Percentiles rank a stretch among this genome's conserved stretches.
These are phyloP conservation scores for Candida rishiriensis DNA, from an alignment of 805 yeast genomes.

Conservation along the genomic window DNA sequence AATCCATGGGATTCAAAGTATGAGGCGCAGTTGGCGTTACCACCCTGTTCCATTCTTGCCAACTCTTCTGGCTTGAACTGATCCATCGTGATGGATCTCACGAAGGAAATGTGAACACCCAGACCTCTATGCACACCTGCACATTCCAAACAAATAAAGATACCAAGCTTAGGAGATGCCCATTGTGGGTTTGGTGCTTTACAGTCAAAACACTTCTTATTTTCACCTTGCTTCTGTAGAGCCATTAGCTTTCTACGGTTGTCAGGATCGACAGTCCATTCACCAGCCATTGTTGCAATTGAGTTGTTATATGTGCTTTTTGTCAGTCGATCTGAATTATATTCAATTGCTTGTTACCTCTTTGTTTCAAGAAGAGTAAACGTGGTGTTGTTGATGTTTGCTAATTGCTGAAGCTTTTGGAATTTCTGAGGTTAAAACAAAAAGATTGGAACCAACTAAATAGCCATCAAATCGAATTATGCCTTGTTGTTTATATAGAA, in stretches of 20 bases:
- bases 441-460: too few relatives aligned
- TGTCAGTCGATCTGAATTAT: too few relatives aligned
- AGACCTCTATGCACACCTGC: conserved; percentile 95
- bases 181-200: conserved; percentile 96
- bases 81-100: conserved; percentile 96
- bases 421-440: too few relatives aligned
- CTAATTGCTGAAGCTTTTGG: too few relatives aligned
- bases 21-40: conserved; percentile 68
- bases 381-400: too few relatives aligned
- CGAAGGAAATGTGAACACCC: conserved; percentile 96
- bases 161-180: conserved; percentile 98
- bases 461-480: too few relatives aligned
- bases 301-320: too few relatives aligned
- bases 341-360: too few relatives aligned
- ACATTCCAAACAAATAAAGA: conserved; percentile 94
- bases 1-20: conserved; percentile 73
- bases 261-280: conserved; percentile 92
- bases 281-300: conserved; percentile 37
- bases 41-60: conserved; percentile 88
- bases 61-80: conserved; percentile 94
- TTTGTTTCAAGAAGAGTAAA: too few relatives aligned
- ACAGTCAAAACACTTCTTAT: conserved; percentile 92
- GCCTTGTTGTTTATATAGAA: too few relatives aligned
- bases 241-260: conserved; percentile 73
- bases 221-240: conserved; percentile 75